Base-by-base conservation (phyloP, 805 yeast species). In the Jamesozyma jinghongensis region DNA sequence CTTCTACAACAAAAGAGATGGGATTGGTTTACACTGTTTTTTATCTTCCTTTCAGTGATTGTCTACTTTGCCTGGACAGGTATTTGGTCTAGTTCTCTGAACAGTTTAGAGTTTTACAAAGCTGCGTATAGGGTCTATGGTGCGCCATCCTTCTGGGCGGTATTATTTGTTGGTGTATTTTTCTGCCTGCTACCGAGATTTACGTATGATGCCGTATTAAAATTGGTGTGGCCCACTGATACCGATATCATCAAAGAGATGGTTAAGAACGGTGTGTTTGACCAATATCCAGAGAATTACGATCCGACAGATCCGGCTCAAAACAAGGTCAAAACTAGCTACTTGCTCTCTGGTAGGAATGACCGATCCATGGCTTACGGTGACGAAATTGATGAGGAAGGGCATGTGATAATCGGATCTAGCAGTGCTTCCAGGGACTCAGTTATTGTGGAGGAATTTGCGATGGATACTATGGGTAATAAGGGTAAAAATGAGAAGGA, bases 231-330 rank as follows among this genome's bases (percentile, higher is more conserved):
- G 49, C 94, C 94, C n/a, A 69, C 64, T 42, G 92, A 84, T 59
- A 63, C 79, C 43, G 92, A 84, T 52, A 78, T 84, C 46, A 70
- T 84, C 40, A 65, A 92, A 51, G 92, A 84, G 59, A 73, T 84
- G 62, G 78, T 76, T 50, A 60, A 62, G 16, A 66, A 70, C 38
- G 94, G 94, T 32, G 79, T 78, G 46, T 83, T 73, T 52, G 77
- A 68, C 44, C 74, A 70, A 29, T 83, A 79, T 54, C 87, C 87
- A 8, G 66, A 57, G 7, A 69, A 74, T 40, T 83, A 81, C 55
- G 94, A 83, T 57, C 94, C 94, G 25, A 82, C 94, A 1, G 88
- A 82, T 60, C 86, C 88, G n/a, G 61, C 77, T 42, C 69, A 81
- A 48, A 67, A 65, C 8, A 70, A 69, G 46, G 64, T 81, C n/a